Evolutionary conservation across 2,329 filamentous ascomycete species (phyloP).

Genomic region (Cladophialophora exuberans): DNA sequence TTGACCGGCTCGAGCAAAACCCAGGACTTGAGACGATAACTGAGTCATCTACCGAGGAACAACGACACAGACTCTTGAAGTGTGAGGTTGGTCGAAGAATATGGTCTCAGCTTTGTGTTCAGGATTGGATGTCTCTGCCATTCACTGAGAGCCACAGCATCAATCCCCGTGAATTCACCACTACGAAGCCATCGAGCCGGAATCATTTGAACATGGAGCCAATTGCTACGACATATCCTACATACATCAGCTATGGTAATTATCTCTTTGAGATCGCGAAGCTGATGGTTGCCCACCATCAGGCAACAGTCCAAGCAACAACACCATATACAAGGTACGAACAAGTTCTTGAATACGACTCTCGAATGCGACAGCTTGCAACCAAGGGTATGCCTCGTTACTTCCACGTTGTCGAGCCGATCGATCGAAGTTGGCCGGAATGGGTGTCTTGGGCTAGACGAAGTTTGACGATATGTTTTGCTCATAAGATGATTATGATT

Average conservation of each 20-base stretch:
- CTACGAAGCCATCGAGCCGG: constrained; percentile 40
- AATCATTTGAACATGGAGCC: constrained; percentile 40
- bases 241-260: constrained; percentile 41
- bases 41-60: constrained; percentile 13
- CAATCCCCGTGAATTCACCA: constrained; percentile 41
- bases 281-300: constrained; percentile 41
- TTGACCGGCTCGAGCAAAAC: constrained; percentile 44
- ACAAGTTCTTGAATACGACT: constrained; percentile 46
- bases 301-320: constrained; percentile 40
- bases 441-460: constrained; percentile 45
- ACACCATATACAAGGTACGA: constrained; percentile 46
- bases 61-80: constrained; percentile 15
- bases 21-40: constrained; percentile 22
- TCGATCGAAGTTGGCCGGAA: constrained; percentile 44
- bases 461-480: constrained; percentile 38
- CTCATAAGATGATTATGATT: constrained; percentile 53
- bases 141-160: constrained; percentile 45
- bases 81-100: constrained; percentile 43
- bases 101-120: constrained; percentile 45
- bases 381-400: constrained; percentile 42
- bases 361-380: constrained; percentile 39
- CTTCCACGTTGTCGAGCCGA: constrained; percentile 39
- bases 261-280: constrained; percentile 45
- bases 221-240: constrained; percentile 34
- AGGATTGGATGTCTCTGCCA: constrained; percentile 49